These are phyloP conservation scores for Pezicula radicicola DNA, from an alignment of 2,329 filamentous ascomycete species.

Conservation along the genomic window DNA sequence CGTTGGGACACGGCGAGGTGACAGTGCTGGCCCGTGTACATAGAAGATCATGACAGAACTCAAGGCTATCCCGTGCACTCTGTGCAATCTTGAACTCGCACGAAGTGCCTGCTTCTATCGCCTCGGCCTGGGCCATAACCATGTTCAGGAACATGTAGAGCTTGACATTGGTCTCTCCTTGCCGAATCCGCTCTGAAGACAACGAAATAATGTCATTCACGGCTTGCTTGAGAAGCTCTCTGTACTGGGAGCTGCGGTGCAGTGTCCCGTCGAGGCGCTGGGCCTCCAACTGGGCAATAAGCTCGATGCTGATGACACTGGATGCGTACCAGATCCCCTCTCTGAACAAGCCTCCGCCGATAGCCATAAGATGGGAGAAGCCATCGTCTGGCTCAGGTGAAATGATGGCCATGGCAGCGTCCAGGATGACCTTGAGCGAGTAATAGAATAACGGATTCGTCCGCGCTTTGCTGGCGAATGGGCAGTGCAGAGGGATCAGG, in stretches of 20 bases:
- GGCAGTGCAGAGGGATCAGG: constrained; percentile 48
- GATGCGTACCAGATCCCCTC: constrained; percentile 29
- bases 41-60: constrained; percentile 28
- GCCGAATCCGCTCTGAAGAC: constrained; percentile 29
- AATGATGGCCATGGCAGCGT: constrained; percentile 30
- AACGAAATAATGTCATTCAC: constrained; percentile 22
- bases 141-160: constrained; percentile 28
- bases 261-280: constrained; percentile 25
- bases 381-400: constrained; percentile 17
- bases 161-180: constrained; percentile 41
- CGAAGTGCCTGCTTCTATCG: constrained; percentile 7
- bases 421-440: constrained; percentile 42
- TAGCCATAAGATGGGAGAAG: constrained; percentile 34
- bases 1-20: not conserved
- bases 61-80: constrained; percentile 31
- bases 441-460: constrained; percentile 42
- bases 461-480: constrained; percentile 38
- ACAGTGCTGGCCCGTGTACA: constrained; percentile 11
- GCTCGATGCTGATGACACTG: constrained; percentile 36
- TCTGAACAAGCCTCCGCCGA: constrained; percentile 39
- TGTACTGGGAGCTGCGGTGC: constrained; percentile 29
- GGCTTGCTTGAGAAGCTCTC: constrained; percentile 19
- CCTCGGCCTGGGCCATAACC: constrained; percentile 39
- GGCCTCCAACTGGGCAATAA: constrained; percentile 38
- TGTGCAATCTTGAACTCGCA: constrained; percentile 27